phyloP scores from a whole-genome alignment of 2,329 filamentous ascomycete genomes.

The Aspergillus vadensis region DNA sequence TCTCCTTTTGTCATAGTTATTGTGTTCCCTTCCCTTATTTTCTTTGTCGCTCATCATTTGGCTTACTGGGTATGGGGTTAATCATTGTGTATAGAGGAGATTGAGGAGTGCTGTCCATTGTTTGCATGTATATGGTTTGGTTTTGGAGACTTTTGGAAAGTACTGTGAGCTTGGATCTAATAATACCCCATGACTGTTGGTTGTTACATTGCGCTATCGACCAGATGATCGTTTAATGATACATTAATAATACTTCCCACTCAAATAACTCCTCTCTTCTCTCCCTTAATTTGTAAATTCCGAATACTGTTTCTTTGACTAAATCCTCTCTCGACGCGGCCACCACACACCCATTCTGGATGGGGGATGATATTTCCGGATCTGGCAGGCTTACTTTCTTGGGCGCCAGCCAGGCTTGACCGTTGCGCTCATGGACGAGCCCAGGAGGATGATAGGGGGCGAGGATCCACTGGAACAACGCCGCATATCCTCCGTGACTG shows the following conservation, averaged over 20 bases:
- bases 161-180: constrained; percentile 22
- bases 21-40: constrained; percentile 8
- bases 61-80: not conserved
- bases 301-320: not conserved
- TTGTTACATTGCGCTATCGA: constrained; percentile 1
- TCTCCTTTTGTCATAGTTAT: constrained; percentile 1
- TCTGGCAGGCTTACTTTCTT: no score
- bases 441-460: no score
- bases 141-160: constrained; percentile 1
- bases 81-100: constrained; percentile 18
- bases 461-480: constrained; percentile 1
- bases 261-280: not conserved
- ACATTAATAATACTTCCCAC: constrained; percentile 7
- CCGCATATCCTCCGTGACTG: constrained; percentile 14
- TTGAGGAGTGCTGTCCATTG: constrained; percentile 9
- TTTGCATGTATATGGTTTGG: constrained; percentile 17
- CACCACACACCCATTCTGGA: no score
- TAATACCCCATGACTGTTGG: constrained; percentile 26
- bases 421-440: not conserved
- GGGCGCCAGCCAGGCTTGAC: not conserved
- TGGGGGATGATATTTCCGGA: not conserved
- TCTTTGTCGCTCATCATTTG: not conserved
- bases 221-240: constrained; percentile 3
- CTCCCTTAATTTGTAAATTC: not conserved
- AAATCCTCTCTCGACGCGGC: not conserved